Evolutionary conservation across 441 rosid species (phyloP).

Genomic region (Populus trichocarpa): DNA sequence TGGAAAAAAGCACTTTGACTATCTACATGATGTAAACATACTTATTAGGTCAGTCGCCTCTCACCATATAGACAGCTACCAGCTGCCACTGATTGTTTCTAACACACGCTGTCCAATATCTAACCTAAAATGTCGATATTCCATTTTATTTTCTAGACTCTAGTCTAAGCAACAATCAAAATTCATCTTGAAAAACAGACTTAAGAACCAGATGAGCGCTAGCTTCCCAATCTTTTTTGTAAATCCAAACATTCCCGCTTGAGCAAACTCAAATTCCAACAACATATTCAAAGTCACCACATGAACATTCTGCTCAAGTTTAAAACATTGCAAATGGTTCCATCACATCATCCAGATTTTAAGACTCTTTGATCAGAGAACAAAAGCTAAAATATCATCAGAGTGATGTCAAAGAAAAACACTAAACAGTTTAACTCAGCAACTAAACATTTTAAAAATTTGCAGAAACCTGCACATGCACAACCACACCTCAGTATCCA

Average conservation of each 20-base stretch:
- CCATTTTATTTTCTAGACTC: neutral
- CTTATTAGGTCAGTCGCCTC: neutral
- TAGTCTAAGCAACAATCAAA: neutral
- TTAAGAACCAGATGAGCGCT: neutral
- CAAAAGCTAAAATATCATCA: neutral
- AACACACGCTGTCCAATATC: neutral
- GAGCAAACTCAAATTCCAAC: neutral
- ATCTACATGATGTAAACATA: neutral
- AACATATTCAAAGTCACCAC: neutral
- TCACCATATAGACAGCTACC: neutral
- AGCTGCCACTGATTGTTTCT: neutral
- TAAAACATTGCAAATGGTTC: neutral
- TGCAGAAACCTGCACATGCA: neutral
- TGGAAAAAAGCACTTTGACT: neutral
- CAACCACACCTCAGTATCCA: neutral
- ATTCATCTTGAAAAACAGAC: neutral
- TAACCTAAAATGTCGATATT: neutral
- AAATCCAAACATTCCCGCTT: neutral
- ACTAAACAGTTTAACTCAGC: neutral
- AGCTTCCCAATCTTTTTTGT: neutral
- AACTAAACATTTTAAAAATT: neutral
- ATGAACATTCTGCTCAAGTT: neutral
- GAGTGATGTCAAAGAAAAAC: neutral
- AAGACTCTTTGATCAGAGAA: neutral
- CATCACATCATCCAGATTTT: neutral